A percentile compares a stretch with the other conserved stretches of the same genome.
Conservation (phyloP, 2,329 filamentous ascomycete species). For the Phialocephala subalpina region DNA sequence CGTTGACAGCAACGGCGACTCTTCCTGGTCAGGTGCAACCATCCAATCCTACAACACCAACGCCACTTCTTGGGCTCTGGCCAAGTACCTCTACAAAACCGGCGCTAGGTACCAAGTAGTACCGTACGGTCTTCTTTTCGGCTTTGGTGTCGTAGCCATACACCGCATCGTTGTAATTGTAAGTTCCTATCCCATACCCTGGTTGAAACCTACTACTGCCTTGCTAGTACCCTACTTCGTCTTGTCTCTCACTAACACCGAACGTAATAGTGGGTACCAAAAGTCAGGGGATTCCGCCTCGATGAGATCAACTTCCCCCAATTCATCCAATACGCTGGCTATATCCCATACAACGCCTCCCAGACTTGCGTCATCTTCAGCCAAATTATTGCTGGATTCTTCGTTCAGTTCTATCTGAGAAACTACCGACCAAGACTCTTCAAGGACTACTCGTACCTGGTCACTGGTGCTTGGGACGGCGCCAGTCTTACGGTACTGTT, state of each 20-base stretch:
- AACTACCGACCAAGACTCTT: slow-evolving; percentile 47
- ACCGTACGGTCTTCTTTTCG: slow-evolving; percentile 58
- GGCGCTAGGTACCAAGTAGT: slow-evolving; percentile 55
- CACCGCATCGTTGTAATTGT: slow-evolving; percentile 55
- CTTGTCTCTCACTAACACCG: slow-evolving; percentile 11
- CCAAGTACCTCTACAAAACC: slow-evolving; percentile 59
- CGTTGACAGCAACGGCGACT: slow-evolving; percentile 50
- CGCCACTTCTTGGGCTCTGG: slow-evolving; percentile 55
- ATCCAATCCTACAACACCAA: slow-evolving; percentile 57
- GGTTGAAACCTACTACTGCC: not conserved
- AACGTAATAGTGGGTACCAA: slow-evolving; percentile 53
- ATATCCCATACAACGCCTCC: slow-evolving; percentile 60
- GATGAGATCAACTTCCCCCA: slow-evolving; percentile 60
- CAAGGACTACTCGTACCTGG: slow-evolving; percentile 52
- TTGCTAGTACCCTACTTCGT: slow-evolving; percentile 27
- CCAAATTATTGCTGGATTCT: slow-evolving; percentile 53
- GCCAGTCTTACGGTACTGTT: slow-evolving; percentile 51
- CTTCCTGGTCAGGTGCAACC: slow-evolving; percentile 57
- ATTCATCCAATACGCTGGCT: slow-evolving; percentile 62
- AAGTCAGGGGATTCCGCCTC: slow-evolving; percentile 51
- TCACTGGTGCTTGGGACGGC: slow-evolving; percentile 50
- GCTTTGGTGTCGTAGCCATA: slow-evolving; percentile 51
- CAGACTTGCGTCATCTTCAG: slow-evolving; percentile 63
- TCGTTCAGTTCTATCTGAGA: slow-evolving; percentile 50
- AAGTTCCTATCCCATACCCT: not conserved